phyloP scores from a whole-genome alignment of 768 basidiomycete genomes.

The Albatrellus ellisii region DNA sequence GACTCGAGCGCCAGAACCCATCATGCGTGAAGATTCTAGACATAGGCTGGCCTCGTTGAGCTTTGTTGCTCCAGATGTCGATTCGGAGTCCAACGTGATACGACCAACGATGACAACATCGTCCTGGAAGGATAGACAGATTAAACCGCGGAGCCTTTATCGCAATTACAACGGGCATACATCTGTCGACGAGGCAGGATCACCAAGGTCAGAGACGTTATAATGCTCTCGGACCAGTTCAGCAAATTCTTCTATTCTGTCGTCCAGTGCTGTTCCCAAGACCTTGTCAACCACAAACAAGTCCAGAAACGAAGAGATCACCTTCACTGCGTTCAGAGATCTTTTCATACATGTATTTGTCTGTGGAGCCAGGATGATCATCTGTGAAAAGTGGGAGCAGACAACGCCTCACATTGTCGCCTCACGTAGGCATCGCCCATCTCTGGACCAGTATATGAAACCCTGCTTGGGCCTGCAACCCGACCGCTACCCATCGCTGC shows the following conservation, averaged over 20 bases:
- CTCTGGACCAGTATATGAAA: constrained; percentile 21
- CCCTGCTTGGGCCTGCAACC: constrained; percentile 15
- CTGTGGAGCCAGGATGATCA: constrained; percentile 19
- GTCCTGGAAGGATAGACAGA: constrained; percentile 23
- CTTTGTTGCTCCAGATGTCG: constrained; percentile 39
- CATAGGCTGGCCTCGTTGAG: constrained; percentile 61
- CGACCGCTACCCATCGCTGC: not conserved
- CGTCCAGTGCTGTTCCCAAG: constrained; percentile 58
- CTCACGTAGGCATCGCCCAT: constrained; percentile 23
- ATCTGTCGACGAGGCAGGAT: constrained; percentile 51
- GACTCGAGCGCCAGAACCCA: constrained; percentile 55
- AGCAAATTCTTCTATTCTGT: constrained; percentile 76
- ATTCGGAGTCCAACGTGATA: constrained; percentile 42
- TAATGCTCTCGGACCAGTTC: constrained; percentile 64
- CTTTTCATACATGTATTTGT: constrained; percentile 92
- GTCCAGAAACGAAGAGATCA: constrained; percentile 18
- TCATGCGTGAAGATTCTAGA: constrained; percentile 75
- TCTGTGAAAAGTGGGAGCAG: not conserved
- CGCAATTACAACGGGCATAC: constrained; percentile 17
- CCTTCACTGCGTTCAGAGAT: constrained; percentile 74
- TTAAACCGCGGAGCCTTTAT: not conserved
- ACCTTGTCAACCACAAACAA: not conserved
- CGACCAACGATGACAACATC: constrained; percentile 19
- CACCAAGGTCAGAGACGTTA: constrained; percentile 58
- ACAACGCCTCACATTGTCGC: constrained; percentile 39